Percentiles rank a stretch among this genome's conserved stretches.
Evolutionary conservation across 1,284 basidiomycete genomes (phyloP).

Genomic region (Gomphus sp.): DNA sequence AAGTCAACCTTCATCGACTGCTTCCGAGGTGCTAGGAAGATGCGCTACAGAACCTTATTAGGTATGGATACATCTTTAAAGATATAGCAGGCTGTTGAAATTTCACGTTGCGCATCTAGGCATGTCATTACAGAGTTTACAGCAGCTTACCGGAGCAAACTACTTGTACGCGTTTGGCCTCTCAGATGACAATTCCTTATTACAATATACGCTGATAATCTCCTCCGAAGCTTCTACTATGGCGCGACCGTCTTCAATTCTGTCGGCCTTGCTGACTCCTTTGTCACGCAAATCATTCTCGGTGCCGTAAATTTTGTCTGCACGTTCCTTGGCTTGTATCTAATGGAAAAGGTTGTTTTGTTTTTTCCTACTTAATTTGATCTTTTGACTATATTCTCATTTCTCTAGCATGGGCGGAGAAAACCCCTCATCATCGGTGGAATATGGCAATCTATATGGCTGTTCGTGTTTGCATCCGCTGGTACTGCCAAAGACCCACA

Average conservation of each 20-base stretch:
- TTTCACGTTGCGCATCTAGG: constrained; percentile 21
- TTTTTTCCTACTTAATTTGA: background rate
- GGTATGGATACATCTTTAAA: constrained; percentile 20
- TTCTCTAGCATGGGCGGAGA: constrained; percentile 46
- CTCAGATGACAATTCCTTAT: too few relatives aligned
- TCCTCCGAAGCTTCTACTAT: constrained; percentile 50
- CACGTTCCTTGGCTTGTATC: constrained; percentile 60
- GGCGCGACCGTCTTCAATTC: constrained; percentile 62
- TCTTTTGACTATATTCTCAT: background rate
- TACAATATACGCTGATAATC: constrained; percentile 14
- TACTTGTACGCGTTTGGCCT: constrained; percentile 21
- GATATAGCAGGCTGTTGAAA: too few relatives aligned
- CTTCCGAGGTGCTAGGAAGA: constrained; percentile 44
- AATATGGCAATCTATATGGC: constrained; percentile 66
- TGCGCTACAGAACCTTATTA: constrained; percentile 53
- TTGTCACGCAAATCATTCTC: constrained; percentile 64
- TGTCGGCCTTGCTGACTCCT: constrained; percentile 61
- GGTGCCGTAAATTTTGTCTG: constrained; percentile 63
- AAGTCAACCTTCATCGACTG: constrained; percentile 48
- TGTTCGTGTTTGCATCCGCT: constrained; percentile 70
- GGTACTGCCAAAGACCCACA: constrained; percentile 57
- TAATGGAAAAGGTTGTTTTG: constrained; percentile 50
- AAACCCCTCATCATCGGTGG: constrained; percentile 59
- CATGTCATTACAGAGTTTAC: constrained; percentile 62
- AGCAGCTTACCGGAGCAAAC: constrained; percentile 65